Conservation (phyloP, 345 rosid species). For the Populus deltoides region DNA sequence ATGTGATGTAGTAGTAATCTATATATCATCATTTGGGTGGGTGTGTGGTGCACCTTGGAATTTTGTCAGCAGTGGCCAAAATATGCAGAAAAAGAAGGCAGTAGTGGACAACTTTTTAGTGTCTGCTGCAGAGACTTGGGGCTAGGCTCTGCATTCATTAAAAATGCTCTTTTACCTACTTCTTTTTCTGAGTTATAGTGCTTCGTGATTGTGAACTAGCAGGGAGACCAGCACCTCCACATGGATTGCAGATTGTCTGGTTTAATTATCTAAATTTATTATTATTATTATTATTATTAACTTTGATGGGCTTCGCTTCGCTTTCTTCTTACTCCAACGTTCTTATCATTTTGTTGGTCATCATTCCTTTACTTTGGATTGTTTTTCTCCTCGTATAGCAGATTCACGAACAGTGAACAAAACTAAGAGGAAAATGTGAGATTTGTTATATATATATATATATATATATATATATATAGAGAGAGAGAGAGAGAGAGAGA, state of each 20-base stretch:
- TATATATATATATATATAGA: too few relatives aligned
- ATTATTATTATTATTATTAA: too few relatives aligned
- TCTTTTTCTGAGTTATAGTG: not conserved
- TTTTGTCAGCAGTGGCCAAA: constrained; percentile 1
- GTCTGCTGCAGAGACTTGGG: not conserved
- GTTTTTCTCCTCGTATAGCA: too few relatives aligned
- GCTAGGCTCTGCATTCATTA: not conserved
- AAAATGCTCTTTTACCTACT: constrained; percentile 15
- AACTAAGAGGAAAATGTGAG: too few relatives aligned
- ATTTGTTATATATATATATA: too few relatives aligned
- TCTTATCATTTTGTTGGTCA: too few relatives aligned
- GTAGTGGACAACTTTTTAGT: constrained; percentile 9
- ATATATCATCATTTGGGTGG: too few relatives aligned
- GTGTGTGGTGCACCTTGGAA: not conserved
- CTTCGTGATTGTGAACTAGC: not conserved
- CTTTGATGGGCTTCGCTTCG: too few relatives aligned
- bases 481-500: too few relatives aligned
- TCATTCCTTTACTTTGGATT: too few relatives aligned
- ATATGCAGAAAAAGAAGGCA: not conserved
- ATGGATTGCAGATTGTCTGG: constrained; percentile 20
- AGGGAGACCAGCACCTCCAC: constrained; percentile 15
- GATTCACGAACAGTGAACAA: too few relatives aligned
- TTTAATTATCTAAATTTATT: not conserved
- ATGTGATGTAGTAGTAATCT: not conserved
- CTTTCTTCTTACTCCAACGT: too few relatives aligned